A percentile compares a stretch with the other conserved stretches of the same genome.
Conservation (phyloP, 1,284 basidiomycete genomes). For the Cryptococcus neoformans region DNA sequence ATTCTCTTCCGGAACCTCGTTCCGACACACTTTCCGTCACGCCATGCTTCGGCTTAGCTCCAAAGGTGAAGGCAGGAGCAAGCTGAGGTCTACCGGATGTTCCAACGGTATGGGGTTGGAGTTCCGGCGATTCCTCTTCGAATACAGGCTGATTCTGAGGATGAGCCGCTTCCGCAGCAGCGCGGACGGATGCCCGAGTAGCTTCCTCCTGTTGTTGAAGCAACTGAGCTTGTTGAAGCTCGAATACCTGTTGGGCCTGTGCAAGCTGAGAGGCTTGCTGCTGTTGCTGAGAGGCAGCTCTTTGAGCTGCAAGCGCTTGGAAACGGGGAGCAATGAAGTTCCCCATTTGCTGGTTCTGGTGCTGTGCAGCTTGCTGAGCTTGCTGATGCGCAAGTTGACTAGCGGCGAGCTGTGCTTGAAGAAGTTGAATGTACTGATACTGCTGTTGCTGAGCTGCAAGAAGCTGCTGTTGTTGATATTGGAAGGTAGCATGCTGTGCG, state of each 20-base stretch:
- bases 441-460: conserved; percentile 40
- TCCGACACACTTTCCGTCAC: conserved; percentile 11
- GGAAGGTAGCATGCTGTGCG: conserved; percentile 23
- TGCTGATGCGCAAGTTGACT: conserved; percentile 20
- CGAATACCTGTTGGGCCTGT: conserved; percentile 39
- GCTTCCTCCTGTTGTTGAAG: conserved; percentile 27
- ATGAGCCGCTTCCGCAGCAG: conserved; percentile 10
- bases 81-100: conserved; percentile 81
- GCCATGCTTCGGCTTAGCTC: conserved; percentile 55
- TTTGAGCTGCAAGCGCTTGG: conserved; percentile 73
- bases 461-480: conserved; percentile 41
- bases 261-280: conserved; percentile 52
- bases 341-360: conserved; percentile 38
- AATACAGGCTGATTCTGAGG: conserved; percentile 40
- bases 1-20: conserved; percentile 2
- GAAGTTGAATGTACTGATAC: conserved; percentile 40
- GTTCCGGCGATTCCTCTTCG: conserved; percentile 43
- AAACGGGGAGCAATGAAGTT: conserved; percentile 83
- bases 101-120: conserved; percentile 51
- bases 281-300: conserved; percentile 40
- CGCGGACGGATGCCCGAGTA: conserved; percentile 8
- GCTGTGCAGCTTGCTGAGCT: conserved; percentile 8
- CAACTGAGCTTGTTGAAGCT: conserved; percentile 35
- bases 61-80: conserved; percentile 84
- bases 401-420: conserved; percentile 41